phyloP scores from a whole-genome alignment of 2,329 filamentous ascomycete species.

The Epichloe uncinata region DNA sequence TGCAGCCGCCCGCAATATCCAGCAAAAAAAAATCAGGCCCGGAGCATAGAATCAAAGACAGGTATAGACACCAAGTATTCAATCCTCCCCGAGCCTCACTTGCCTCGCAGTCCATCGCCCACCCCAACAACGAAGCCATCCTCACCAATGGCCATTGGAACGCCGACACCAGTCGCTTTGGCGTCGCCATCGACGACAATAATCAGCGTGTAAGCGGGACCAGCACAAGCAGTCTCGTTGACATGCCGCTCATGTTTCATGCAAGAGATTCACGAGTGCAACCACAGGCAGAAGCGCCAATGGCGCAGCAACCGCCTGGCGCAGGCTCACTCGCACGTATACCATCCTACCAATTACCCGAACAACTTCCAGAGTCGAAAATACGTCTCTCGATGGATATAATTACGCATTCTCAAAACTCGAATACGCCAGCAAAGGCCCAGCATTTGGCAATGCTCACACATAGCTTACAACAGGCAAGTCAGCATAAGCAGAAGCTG shows the following conservation, averaged over 20 bases:
- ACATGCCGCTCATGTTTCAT: background rate
- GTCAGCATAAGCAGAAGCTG: background rate
- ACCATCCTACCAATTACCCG: background rate
- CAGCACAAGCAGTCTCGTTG: background rate
- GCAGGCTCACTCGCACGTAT: background rate
- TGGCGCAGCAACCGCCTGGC: background rate
- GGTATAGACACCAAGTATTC: too few relatives aligned
- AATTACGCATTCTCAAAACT: background rate
- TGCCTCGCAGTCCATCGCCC: background rate
- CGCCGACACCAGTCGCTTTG: background rate
- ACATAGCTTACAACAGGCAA: background rate
- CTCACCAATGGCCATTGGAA: background rate
- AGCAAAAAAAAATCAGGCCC: background rate
- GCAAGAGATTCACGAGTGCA: background rate
- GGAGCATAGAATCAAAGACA: background rate
- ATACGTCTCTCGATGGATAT: constrained; percentile 3
- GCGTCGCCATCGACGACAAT: background rate
- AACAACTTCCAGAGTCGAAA: background rate
- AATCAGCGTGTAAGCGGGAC: background rate
- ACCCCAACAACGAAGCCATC: too few relatives aligned
- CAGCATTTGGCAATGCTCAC: background rate
- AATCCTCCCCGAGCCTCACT: background rate
- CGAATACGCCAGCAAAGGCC: background rate
- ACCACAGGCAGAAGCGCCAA: background rate
- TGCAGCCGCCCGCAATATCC: background rate